Evolutionary conservation across 352 stramenopile genomes (phyloP).

Genomic region (Phytophthora podocarpi): DNA sequence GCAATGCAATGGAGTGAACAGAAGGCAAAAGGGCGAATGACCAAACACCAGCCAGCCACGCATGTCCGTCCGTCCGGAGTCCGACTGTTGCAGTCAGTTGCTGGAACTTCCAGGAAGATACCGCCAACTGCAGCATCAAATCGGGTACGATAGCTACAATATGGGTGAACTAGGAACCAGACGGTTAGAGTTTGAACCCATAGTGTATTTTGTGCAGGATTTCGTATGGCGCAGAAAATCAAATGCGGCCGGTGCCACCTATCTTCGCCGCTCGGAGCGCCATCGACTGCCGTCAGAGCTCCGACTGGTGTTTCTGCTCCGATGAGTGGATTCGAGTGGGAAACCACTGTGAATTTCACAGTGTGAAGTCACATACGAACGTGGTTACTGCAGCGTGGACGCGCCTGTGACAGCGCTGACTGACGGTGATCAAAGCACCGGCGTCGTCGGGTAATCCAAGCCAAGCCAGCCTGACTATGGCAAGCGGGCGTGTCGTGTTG

Average conservation of each 20-base stretch:
- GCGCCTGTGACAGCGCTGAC: not conserved
- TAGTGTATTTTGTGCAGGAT: not conserved
- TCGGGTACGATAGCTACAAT: conserved; percentile 28
- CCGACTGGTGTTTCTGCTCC: conserved; percentile 14
- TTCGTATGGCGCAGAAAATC: conserved; percentile 1
- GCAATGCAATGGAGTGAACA: not conserved
- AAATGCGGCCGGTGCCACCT: conserved; percentile 8
- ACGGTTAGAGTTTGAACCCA: not conserved
- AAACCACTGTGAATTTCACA: conserved; percentile 13
- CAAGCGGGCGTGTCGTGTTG: conserved; percentile 1
- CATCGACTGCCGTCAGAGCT: not conserved
- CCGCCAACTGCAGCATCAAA: conserved; percentile 20
- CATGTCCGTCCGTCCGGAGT: too few relatives aligned
- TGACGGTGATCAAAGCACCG: conserved; percentile 4
- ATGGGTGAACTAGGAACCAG: conserved; percentile 33
- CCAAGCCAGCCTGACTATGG: conserved; percentile 3
- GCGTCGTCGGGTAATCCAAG: conserved; percentile 3
- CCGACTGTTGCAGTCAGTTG: not conserved
- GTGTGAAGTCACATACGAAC: conserved; percentile 1
- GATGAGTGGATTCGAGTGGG: conserved; percentile 15
- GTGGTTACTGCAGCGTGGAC: conserved; percentile 9
- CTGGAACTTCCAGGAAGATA: conserved; percentile 26
- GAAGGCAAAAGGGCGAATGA: conserved; percentile 32
- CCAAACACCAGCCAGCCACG: too few relatives aligned
- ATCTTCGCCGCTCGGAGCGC: not conserved